These are phyloP conservation scores for Phialophora macrospora DNA, from an alignment of 2,329 filamentous ascomycete species.

Conservation along the genomic window DNA sequence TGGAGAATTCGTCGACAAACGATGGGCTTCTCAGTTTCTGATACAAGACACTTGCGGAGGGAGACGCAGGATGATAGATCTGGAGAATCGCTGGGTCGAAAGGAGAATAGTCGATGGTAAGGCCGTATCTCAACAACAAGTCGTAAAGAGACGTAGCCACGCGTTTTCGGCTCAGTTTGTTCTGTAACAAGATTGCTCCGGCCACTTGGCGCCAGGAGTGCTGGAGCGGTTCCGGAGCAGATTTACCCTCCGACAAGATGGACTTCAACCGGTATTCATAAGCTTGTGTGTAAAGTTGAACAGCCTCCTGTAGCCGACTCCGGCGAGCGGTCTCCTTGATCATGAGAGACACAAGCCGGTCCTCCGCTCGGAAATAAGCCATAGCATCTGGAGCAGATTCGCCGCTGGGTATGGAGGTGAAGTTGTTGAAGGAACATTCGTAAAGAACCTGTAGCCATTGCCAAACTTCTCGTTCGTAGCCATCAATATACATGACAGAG, in stretches of 20 bases:
- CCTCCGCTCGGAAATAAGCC: conserved; percentile 33
- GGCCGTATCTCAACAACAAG: conserved; percentile 16
- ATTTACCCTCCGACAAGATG: conserved; percentile 30
- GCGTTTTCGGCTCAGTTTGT: conserved; percentile 31
- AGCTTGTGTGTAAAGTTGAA: conserved; percentile 36
- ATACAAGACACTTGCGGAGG: conserved; percentile 38
- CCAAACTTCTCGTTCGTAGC: conserved; percentile 39
- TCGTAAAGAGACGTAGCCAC: conserved; percentile 45
- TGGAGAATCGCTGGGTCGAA: conserved; percentile 42
- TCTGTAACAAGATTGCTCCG: conserved; percentile 40
- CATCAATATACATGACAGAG: conserved; percentile 31
- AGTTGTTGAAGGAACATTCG: conserved; percentile 27
- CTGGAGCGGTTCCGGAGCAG: conserved; percentile 15
- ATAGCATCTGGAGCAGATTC: conserved; percentile 15
- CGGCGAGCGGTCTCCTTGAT: conserved; percentile 31
- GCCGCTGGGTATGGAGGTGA: conserved; percentile 10
- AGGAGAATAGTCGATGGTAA: conserved; percentile 21
- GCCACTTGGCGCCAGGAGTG: conserved; percentile 36
- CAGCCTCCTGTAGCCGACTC: conserved; percentile 31
- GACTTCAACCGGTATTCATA: conserved; percentile 34
- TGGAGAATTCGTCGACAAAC: conserved; percentile 32
- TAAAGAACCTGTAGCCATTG: conserved; percentile 36
- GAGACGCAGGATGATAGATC: conserved; percentile 48
- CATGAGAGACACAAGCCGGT: conserved; percentile 34
- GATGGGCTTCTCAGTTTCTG: conserved; percentile 33